Base-by-base conservation (phyloP, 1,139 yeast genomes). In the Magnusiomyces fungicola region DNA sequence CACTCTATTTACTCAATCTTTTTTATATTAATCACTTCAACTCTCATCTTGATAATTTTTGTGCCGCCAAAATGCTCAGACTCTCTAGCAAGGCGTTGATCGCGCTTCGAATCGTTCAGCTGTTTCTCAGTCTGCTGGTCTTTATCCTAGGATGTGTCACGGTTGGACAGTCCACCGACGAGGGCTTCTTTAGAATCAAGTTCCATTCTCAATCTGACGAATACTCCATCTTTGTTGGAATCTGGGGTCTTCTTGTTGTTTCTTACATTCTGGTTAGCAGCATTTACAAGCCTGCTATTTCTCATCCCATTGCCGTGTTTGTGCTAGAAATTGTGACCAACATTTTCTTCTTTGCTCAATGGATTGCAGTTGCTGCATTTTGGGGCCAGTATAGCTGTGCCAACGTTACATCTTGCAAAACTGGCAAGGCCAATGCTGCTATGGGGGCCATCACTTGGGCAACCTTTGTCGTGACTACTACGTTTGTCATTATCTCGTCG, bases 341-440 rank as follows among this genome's bases (percentile, higher is more conserved):
- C 32, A 46, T 55, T 25, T 54, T 56, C 47, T 54, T 54, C 56
- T 56, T 55, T 27, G 34, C 54, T 3, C 50, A 48, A 14, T 55
- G 53, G 50, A 49, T 55, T 34, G 55, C 57, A 12, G 46, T 49
- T 16, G 54, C 54, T 2, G 47, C 52, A 3, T 34, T 22, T 25
- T 51, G 52, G 44, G 53, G 23, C 3, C 22, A 36, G 5, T 19
- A 7, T 12, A 14, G 18, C 34, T 53, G 52, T 38, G 40, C 39
- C 24, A n/a, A 34, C 2, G n/a, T n/a, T 19, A 40, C 42, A 45
- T 36, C 47, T 25, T 57, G 60, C 50, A 23, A 41, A n/a, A 47
- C 51, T 19, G 56, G 53, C 22, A 56, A 56, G 52, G 60, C 58
- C 22, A 40, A 48, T 16, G 49, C 50, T 23, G 58, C 55, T 19